Evolutionary conservation across 345 rosid species (phyloP), one percentile per base, ranked within the genome.

Genomic region (Salix caprea): DNA sequence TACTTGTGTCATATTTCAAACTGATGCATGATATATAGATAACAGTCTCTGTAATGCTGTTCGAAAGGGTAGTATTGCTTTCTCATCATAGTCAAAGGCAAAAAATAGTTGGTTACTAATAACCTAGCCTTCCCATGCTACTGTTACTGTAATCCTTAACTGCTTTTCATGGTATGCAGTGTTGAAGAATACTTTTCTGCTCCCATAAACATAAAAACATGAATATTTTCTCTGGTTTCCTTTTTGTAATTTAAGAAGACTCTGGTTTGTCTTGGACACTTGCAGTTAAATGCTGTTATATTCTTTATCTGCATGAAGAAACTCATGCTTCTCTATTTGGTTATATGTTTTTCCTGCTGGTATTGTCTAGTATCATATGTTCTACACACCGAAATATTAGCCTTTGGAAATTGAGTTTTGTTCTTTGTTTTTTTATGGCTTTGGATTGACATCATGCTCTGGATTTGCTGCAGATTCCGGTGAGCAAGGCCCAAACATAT

Each of bases 391-490:
- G 30, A 64, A 64, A 32, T 26, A 64, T 72, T 12, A 37, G 14
- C 40, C 18, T 26, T 69, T 64, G 52, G 21, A 24, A 24, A 64
- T 23, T 62, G 54, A 36, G 56, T 60, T 65, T 69, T 30, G 15
- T 50, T 68, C 30, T n/a, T 30, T 50, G 65, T 14, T 3, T 30
- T 23, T 24, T 12, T 65, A 6, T 21, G 40, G 61, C 9, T 21
- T 13, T 23, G 23, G 48, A 10, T 46, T 70, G 28, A 67, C 46
- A 26, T 73, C 13, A 11, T 56, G 6, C 66, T 78, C 21, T 67
- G 50, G 77, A 40, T 80, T 81, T 79, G 54, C 71, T 90, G 85
- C 93, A 95, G 99, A 87, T 94, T 88, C 99, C 98, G 12, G 99
- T 94, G 73, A 88, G 78, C 74, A 92, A 91, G 86, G 98, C 94